These are phyloP conservation scores for Pulicaria dysenterica DNA, from an alignment of 129 eudicot genomes.

Conservation along the genomic window DNA sequence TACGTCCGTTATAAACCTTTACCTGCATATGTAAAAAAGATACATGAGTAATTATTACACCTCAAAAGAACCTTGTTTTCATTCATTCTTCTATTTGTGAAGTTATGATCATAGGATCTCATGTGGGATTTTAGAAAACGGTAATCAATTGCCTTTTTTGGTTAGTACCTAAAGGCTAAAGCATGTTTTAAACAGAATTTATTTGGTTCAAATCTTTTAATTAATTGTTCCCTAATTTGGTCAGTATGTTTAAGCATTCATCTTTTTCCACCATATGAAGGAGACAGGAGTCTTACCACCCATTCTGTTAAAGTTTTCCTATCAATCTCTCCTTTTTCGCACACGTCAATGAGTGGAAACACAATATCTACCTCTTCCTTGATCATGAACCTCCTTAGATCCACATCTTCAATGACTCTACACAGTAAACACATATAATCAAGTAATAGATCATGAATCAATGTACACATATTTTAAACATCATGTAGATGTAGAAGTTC, in stretches of 20 bases:
- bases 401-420: slow-evolving; percentile 74
- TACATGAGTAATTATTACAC: neutral
- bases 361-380: slow-evolving; percentile 83
- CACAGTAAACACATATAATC: neutral
- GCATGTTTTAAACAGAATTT: neutral
- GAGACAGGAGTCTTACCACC: slow-evolving; percentile 65
- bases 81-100: slow-evolving; percentile 12
- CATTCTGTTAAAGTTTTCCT: slow-evolving; percentile 70
- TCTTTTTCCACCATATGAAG: neutral
- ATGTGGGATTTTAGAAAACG: neutral
- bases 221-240: neutral
- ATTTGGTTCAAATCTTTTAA: neutral
- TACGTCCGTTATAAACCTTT: slow-evolving; percentile 75
- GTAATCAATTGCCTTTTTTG: neutral
- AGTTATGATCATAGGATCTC: slow-evolving; percentile 15
- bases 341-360: slow-evolving; percentile 70
- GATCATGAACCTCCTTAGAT: slow-evolving; percentile 78
- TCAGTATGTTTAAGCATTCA: neutral
- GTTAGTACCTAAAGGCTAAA: neutral
- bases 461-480: neutral
- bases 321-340: slow-evolving; percentile 65
- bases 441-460: neutral
- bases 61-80: neutral
- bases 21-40: slow-evolving; percentile 53
- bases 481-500: slow-evolving; percentile 26